Evolutionary conservation across 2,329 filamentous ascomycete genomes (phyloP).

Genomic region (Colletotrichum cereale): DNA sequence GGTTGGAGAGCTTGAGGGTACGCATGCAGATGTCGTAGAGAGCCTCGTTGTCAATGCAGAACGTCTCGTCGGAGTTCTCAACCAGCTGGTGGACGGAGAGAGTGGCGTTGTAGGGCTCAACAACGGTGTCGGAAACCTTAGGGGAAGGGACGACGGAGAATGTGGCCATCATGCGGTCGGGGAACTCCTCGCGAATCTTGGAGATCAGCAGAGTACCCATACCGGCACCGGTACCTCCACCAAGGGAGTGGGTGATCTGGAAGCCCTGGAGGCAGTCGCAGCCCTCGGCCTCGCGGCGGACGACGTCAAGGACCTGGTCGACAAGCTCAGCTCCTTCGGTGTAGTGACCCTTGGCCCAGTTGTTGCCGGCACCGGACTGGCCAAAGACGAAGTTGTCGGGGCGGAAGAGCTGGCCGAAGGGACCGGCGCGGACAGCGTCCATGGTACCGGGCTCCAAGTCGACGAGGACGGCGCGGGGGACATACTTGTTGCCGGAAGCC

Average conservation of each 20-base stretch:
- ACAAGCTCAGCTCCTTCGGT: conserved; percentile 99
- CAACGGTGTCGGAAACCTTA: conserved; percentile 99
- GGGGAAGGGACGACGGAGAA: conserved; percentile 99
- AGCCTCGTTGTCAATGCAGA: conserved; percentile 99
- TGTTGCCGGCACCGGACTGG: conserved; percentile 99
- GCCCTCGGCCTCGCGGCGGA: conserved; percentile 97
- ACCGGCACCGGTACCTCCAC: conserved; percentile 99
- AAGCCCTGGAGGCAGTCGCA: conserved; percentile 99
- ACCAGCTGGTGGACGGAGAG: conserved; percentile 99
- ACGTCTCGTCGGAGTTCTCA: conserved; percentile 99
- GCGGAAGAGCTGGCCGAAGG: conserved; percentile 98
- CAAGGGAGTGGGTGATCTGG: conserved; percentile 99
- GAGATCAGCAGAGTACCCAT: conserved; percentile 99
- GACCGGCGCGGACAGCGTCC: conserved; percentile 98
- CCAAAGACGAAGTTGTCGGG: conserved; percentile 99
- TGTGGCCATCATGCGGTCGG: conserved; percentile 99
- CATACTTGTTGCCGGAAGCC: conserved; percentile 98
- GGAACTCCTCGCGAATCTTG: conserved; percentile 99
- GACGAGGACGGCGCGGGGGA: conserved; percentile 98
- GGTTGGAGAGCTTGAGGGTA: conserved; percentile 98
- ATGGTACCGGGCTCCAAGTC: conserved; percentile 99
- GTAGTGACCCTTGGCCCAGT: conserved; percentile 99
- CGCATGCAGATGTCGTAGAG: conserved; percentile 99
- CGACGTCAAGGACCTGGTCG: conserved; percentile 97
- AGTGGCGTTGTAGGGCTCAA: conserved; percentile 99